A percentile compares a stretch with the other conserved stretches of the same genome.
phyloP scores from a whole-genome alignment of 192 early-diverging fungal genomes.

The Coemansia sp. region DNA sequence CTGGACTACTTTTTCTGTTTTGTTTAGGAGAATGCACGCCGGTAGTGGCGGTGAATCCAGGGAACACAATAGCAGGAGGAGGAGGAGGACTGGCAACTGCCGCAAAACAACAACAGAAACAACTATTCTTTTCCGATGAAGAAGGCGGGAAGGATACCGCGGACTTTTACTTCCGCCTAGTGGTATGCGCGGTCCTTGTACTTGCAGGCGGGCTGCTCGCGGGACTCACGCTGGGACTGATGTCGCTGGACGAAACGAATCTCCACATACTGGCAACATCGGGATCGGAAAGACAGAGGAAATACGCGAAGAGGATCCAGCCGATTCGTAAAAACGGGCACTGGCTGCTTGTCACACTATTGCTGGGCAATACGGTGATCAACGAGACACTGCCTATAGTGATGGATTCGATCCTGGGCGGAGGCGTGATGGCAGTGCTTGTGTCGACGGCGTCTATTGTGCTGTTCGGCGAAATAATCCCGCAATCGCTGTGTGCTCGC shows the following conservation, averaged over 20 bases:
- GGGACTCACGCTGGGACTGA: slow-evolving; percentile 63
- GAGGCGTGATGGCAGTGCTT: slow-evolving; percentile 82
- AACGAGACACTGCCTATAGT: slow-evolving; percentile 94
- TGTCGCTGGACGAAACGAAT: slow-evolving; percentile 76
- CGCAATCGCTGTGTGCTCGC: slow-evolving; percentile 85
- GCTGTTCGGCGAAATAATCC: slow-evolving; percentile 95
- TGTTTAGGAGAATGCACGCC: too few relatives aligned
- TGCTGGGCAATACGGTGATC: slow-evolving; percentile 90
- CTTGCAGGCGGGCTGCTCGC: slow-evolving; percentile 60
- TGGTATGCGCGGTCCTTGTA: slow-evolving; percentile 9
- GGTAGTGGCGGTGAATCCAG: too few relatives aligned
- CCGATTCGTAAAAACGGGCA: slow-evolving; percentile 89
- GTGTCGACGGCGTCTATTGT: slow-evolving; percentile 88
- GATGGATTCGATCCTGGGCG: slow-evolving; percentile 73
- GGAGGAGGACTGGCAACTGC: not conserved
- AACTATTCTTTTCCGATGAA: not conserved
- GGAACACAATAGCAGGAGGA: not conserved
- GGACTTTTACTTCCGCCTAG: slow-evolving; percentile 25
- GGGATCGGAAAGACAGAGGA: slow-evolving; percentile 67
- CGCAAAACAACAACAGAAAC: too few relatives aligned
- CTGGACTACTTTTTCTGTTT: too few relatives aligned
- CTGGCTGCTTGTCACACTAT: slow-evolving; percentile 90
- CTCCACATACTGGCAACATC: slow-evolving; percentile 73
- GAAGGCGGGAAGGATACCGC: not conserved
- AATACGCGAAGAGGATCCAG: slow-evolving; percentile 77